Conservation (phyloP, 768 basidiomycete genomes). For the Pisolithus marmoratus region DNA sequence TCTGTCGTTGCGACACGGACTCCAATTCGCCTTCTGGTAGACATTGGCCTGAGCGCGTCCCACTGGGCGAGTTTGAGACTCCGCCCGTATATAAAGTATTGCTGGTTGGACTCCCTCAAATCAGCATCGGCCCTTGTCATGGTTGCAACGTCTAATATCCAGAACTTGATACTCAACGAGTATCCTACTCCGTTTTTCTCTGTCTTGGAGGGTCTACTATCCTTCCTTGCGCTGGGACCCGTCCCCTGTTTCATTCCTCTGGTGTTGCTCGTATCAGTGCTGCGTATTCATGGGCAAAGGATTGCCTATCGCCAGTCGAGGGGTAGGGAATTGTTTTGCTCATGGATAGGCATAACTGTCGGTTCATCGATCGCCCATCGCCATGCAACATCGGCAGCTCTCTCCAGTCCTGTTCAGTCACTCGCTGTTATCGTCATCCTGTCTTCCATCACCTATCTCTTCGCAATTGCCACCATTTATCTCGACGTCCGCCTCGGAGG, state of each 20-base stretch:
- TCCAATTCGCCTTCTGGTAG: conserved; percentile 71
- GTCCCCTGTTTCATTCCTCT: conserved; percentile 31
- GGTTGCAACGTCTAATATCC: conserved; percentile 8
- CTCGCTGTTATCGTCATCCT: conserved; percentile 39
- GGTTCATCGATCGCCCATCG: conserved; percentile 39
- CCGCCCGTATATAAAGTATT: no score
- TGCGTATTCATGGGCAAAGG: conserved; percentile 29
- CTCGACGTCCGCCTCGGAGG: conserved; percentile 32
- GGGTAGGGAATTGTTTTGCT: conserved; percentile 28
- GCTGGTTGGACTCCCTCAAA: no score
- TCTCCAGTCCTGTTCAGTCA: conserved; percentile 49
- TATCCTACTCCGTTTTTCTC: conserved; percentile 22
- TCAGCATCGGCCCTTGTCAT: not conserved
- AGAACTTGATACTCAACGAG: conserved; percentile 18
- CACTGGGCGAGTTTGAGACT: no score
- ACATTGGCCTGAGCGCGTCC: conserved; percentile 38
- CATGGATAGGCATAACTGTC: conserved; percentile 31
- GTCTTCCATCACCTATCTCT: conserved; percentile 38
- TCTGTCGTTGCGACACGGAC: conserved; percentile 73
- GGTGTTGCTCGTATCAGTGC: conserved; percentile 18
- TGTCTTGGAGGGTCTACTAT: conserved; percentile 15
- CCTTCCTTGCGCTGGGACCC: conserved; percentile 23
- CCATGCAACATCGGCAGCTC: conserved; percentile 43
- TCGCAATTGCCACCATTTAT: conserved; percentile 37
- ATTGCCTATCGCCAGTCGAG: conserved; percentile 24